Evolutionary conservation across 768 basidiomycete genomes (phyloP).

Genomic region (Podaxis sp.): DNA sequence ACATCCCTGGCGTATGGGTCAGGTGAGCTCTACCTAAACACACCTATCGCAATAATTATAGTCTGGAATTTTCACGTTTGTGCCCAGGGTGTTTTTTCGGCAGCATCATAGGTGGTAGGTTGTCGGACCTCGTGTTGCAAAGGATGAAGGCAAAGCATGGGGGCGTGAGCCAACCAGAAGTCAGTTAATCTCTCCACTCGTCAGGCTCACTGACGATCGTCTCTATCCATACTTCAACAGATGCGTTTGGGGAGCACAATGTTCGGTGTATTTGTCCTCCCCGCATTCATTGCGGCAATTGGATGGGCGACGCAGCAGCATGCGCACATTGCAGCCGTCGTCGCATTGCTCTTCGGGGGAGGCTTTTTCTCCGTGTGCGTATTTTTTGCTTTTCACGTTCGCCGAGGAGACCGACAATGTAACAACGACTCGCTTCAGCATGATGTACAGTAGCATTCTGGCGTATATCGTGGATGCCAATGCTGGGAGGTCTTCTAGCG

Average conservation of each 20-base stretch:
- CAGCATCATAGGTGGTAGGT: conserved; percentile 34
- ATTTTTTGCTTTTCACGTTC: not conserved
- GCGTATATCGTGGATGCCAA: conserved; percentile 19
- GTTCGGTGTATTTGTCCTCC: conserved; percentile 20
- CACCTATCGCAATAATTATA: not conserved
- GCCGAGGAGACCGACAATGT: not conserved
- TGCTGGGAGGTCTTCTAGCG: conserved; percentile 16
- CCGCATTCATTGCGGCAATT: conserved; percentile 7
- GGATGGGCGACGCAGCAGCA: conserved; percentile 57
- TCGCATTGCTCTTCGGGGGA: conserved; percentile 64
- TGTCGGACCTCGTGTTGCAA: conserved; percentile 34
- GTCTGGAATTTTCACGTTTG: not conserved
- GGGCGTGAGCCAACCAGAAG: conserved; percentile 54
- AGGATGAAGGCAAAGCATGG: conserved; percentile 29
- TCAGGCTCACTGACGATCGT: not conserved
- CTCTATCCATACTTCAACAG: conserved; percentile 27
- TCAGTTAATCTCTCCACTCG: conserved; percentile 22
- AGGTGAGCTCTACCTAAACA: not conserved
- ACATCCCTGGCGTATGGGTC: conserved; percentile 66
- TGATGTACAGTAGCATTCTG: conserved; percentile 15
- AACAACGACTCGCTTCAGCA: not conserved
- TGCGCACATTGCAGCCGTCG: conserved; percentile 59
- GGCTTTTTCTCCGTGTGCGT: conserved; percentile 72
- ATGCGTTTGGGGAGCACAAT: conserved; percentile 68
- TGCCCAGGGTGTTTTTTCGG: conserved; percentile 29